phyloP scores from a whole-genome alignment of 1,284 basidiomycete genomes.

The Irpex sp. region DNA sequence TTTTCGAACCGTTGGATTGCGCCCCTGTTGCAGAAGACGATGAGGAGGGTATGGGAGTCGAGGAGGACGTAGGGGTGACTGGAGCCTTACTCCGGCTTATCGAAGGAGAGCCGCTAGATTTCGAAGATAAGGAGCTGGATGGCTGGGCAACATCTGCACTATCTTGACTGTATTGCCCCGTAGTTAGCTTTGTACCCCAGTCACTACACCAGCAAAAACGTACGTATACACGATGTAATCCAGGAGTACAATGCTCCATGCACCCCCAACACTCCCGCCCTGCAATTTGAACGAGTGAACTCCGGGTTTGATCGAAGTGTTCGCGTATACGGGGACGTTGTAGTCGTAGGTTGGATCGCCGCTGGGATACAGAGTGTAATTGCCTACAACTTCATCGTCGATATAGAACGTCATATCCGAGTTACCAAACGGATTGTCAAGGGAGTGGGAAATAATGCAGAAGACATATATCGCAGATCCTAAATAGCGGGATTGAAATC shows the following conservation, averaged over 20 bases:
- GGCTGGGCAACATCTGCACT: not conserved
- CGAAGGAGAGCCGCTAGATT: not conserved
- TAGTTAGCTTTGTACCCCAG: too few relatives aligned
- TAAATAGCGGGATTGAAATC: slow-evolving; percentile 4
- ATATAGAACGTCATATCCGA: slow-evolving; percentile 35
- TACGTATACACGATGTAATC: slow-evolving; percentile 24
- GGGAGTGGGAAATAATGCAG: slow-evolving; percentile 25
- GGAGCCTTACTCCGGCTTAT: not conserved
- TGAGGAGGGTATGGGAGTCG: not conserved
- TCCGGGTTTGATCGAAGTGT: slow-evolving; percentile 14
- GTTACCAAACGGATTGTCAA: slow-evolving; percentile 17
- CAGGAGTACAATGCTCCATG: slow-evolving; percentile 17
- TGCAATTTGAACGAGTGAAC: slow-evolving; percentile 18
- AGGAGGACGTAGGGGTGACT: not conserved
- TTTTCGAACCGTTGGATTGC: not conserved
- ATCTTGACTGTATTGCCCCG: not conserved
- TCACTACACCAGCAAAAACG: slow-evolving; percentile 3
- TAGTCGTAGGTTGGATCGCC: slow-evolving; percentile 24
- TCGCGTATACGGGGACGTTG: slow-evolving; percentile 29
- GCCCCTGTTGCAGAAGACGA: not conserved
- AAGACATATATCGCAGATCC: slow-evolving; percentile 31
- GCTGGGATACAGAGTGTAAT: slow-evolving; percentile 21
- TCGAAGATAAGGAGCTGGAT: not conserved
- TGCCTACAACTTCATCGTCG: slow-evolving; percentile 28
- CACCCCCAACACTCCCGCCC: slow-evolving; percentile 12